These are phyloP conservation scores for Pseudonectria buxi DNA, from an alignment of 2,329 filamentous ascomycete genomes.

Conservation along the genomic window DNA sequence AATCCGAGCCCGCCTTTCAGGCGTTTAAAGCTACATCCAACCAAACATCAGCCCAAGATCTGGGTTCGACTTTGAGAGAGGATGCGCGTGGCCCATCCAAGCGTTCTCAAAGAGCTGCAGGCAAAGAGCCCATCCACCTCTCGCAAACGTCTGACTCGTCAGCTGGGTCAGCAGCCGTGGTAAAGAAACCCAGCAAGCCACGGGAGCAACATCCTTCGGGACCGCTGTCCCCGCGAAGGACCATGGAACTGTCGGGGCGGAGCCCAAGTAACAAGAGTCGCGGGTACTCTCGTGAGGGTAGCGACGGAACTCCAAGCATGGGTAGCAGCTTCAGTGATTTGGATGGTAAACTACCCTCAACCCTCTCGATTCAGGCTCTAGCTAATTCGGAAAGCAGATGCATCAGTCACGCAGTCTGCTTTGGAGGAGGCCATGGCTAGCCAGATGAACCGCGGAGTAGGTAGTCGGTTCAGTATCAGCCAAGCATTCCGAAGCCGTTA, in stretches of 20 bases:
- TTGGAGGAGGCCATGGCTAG: slow-evolving; percentile 70
- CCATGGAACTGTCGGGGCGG: slow-evolving; percentile 49
- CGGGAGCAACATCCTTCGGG: slow-evolving; percentile 32
- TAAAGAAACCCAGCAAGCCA: slow-evolving; percentile 23
- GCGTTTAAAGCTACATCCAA: slow-evolving; percentile 35
- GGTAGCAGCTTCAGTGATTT: slow-evolving; percentile 83
- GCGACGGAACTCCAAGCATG: slow-evolving; percentile 72
- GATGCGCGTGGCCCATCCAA: slow-evolving; percentile 30
- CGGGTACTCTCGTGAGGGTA: slow-evolving; percentile 52
- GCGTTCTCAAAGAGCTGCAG: slow-evolving; percentile 23
- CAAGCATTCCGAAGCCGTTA: slow-evolving; percentile 60
- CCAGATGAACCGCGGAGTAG: slow-evolving; percentile 31
- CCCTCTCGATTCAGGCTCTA: slow-evolving; percentile 1
- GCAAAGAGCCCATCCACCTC: slow-evolving; percentile 33
- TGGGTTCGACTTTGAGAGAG: slow-evolving; percentile 47
- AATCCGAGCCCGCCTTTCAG: slow-evolving; percentile 50
- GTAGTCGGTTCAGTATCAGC: slow-evolving; percentile 58
- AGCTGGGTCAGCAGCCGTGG: slow-evolving; percentile 42
- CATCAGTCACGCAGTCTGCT: slow-evolving; percentile 73
- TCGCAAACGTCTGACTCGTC: slow-evolving; percentile 60
- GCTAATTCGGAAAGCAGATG: slow-evolving; percentile 43
- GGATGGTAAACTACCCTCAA: slow-evolving; percentile 49
- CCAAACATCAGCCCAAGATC: slow-evolving; percentile 35
- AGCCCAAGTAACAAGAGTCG: slow-evolving; percentile 46
- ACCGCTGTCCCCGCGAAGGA: slow-evolving; percentile 52